Evolutionary conservation across 2,329 filamentous ascomycete genomes (phyloP), one percentile per base, ranked within the genome.

Genomic region (Boeremia lycopersici): DNA sequence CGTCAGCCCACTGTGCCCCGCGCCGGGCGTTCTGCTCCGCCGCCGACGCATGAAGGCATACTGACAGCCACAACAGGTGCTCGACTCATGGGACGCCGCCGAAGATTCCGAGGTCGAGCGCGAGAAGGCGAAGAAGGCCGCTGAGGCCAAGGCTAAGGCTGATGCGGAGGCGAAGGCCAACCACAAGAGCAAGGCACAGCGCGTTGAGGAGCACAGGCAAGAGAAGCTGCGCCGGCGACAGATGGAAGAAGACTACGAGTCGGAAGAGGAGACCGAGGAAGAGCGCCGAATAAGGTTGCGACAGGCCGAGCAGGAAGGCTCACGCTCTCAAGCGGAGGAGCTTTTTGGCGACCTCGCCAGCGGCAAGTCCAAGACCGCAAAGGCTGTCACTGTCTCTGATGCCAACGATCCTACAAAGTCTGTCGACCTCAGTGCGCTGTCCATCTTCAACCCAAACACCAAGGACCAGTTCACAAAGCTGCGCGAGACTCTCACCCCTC

Each of bases 21-120:
- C 61, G 44, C 56, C 56, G 56, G 57, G 43, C 51, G 50, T 53
- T 17, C 41, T 53, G 50, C 62, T 61, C 63, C 61, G 47, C 61
- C 52, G 59, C 48, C 28, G 54, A 59, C 34, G 49, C 34, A 48
- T 33, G 28, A 33, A 38, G 50, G 29, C 23, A 34, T 58, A 56
- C 66, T 74, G 57, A 73, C 64, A 15, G 34, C 48, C 41, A 29
- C 38, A 29, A 53, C 62, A 96, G 89, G 91, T 98, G 53, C 85
- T 97, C 71, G 95, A 99, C 57, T 93, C 91, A 30, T 99, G 95
- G 95, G 93, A 98, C 71, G 93, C 91, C 54, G 93, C 90, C 65
- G 95, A 98, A 72, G 95, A 99, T 79, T 96, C 92, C 59, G 95
- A 99, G 70, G 93, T 88, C 68, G 95, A 99, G 81, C 90, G 92